Evolutionary conservation across 768 basidiomycete species (phyloP).

Genomic region (Tubosaeta sp.): DNA sequence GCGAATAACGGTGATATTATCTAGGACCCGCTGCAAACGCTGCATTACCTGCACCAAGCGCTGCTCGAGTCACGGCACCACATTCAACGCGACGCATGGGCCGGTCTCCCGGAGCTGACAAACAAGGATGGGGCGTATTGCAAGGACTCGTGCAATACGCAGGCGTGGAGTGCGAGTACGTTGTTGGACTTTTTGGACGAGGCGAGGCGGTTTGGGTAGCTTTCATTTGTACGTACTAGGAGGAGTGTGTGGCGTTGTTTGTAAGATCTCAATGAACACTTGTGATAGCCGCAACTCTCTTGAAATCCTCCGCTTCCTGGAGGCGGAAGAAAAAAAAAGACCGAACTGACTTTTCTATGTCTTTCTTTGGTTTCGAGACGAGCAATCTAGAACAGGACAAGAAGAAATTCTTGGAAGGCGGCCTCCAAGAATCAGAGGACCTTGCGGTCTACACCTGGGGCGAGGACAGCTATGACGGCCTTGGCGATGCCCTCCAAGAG

Average conservation of each 20-base stretch:
- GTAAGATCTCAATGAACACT: slow-evolving; percentile 3
- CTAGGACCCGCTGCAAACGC: slow-evolving; percentile 60
- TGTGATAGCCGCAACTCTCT: slow-evolving; percentile 15
- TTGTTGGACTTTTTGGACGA: slow-evolving; percentile 83
- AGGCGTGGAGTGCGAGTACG: slow-evolving; percentile 96
- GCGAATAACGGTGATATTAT: not conserved
- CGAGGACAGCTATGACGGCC: slow-evolving; percentile 83
- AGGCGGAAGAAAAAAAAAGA: slow-evolving; percentile 15
- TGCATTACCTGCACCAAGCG: slow-evolving; percentile 75
- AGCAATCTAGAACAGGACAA: slow-evolving; percentile 62
- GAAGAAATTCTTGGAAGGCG: slow-evolving; percentile 48
- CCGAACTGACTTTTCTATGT: slow-evolving; percentile 42
- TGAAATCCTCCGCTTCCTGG: slow-evolving; percentile 14
- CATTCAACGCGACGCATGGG: slow-evolving; percentile 82
- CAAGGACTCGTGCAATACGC: slow-evolving; percentile 84
- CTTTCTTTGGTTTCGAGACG: slow-evolving; percentile 78
- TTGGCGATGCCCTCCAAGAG: slow-evolving; percentile 84
- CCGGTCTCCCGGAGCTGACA: slow-evolving; percentile 90
- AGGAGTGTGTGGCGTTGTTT: slow-evolving; percentile 26
- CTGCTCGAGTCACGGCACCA: slow-evolving; percentile 69
- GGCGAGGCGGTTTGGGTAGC: slow-evolving; percentile 32
- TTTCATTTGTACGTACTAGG: not conserved
- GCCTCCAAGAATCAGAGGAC: slow-evolving; percentile 63
- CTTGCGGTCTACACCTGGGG: slow-evolving; percentile 93
- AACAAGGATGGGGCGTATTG: slow-evolving; percentile 83